A percentile compares a stretch with the other conserved stretches of the same genome.
These are phyloP conservation scores for Lepidium africanum DNA, from an alignment of 345 rosid species.

Conservation along the genomic window DNA sequence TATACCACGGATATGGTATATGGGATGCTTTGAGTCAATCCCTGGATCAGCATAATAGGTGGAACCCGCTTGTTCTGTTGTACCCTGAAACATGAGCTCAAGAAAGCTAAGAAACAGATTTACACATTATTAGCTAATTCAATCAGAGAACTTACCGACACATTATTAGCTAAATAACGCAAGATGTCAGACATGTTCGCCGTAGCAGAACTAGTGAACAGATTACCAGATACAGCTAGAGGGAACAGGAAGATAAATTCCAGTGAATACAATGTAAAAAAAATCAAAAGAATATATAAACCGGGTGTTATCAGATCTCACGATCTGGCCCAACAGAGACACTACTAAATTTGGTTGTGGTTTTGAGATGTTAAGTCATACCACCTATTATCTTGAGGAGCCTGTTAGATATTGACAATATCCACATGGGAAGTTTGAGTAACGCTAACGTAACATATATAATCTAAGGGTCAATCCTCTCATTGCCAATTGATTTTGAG, in stretches of 20 bases:
- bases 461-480: too few species aligned
- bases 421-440: too few species aligned
- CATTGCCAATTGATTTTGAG: constrained; percentile 28
- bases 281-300: not conserved
- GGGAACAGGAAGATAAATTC: not conserved
- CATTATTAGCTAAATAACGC: constrained; percentile 36
- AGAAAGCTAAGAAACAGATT: constrained; percentile 15
- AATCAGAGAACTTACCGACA: constrained; percentile 41
- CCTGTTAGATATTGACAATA: too few species aligned
- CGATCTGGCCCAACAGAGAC: too few species aligned
- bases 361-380: too few species aligned
- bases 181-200: constrained; percentile 33
- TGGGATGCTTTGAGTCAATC: constrained; percentile 36
- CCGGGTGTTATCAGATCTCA: too few species aligned
- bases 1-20: constrained; percentile 62
- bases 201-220: constrained; percentile 39
- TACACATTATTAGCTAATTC: not conserved
- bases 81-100: constrained; percentile 52
- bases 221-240: constrained; percentile 44
- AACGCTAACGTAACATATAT: too few species aligned
- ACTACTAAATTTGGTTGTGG: too few species aligned
- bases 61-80: constrained; percentile 29
- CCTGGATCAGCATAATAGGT: constrained; percentile 57
- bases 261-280: not conserved
- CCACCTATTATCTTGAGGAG: too few species aligned